Conservation (phyloP, 495 filamentous ascomycete species). For the Penicillium soppii region DNA sequence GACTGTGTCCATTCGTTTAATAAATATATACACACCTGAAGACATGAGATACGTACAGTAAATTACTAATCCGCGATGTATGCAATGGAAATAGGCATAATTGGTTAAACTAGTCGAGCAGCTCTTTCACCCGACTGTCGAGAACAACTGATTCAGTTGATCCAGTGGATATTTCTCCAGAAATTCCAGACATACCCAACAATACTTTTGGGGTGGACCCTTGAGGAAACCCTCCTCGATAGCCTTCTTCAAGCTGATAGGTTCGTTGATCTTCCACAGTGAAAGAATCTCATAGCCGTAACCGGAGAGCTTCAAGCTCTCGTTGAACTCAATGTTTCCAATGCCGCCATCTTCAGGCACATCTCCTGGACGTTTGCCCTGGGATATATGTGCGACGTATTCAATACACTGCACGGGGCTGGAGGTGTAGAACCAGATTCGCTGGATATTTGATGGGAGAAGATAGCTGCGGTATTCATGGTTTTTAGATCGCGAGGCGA, state of each 20-base stretch:
- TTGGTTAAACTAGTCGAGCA: no score
- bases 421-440: constrained; percentile 40
- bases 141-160: neutral
- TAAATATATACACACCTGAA: no score
- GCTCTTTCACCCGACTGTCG: neutral
- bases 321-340: constrained; percentile 42
- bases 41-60: no score
- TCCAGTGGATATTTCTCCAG: constrained; percentile 12
- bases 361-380: constrained; percentile 23
- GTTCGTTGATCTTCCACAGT: constrained; percentile 27
- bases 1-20: no score
- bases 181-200: constrained; percentile 15
- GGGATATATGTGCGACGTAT: constrained; percentile 20
- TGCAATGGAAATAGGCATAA: no score
- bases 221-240: constrained; percentile 21
- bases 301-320: constrained; percentile 30
- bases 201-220: constrained; percentile 32
- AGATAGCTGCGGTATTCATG: constrained; percentile 41
- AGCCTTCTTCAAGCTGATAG: constrained; percentile 25
- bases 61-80: no score
- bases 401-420: constrained; percentile 19
- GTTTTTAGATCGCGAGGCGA: constrained; percentile 31
- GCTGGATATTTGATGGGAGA: constrained; percentile 24
- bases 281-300: constrained; percentile 37
- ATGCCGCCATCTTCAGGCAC: constrained; percentile 35